Base-by-base conservation (phyloP, 2,329 filamentous ascomycete genomes). In the Septoria linicola region DNA sequence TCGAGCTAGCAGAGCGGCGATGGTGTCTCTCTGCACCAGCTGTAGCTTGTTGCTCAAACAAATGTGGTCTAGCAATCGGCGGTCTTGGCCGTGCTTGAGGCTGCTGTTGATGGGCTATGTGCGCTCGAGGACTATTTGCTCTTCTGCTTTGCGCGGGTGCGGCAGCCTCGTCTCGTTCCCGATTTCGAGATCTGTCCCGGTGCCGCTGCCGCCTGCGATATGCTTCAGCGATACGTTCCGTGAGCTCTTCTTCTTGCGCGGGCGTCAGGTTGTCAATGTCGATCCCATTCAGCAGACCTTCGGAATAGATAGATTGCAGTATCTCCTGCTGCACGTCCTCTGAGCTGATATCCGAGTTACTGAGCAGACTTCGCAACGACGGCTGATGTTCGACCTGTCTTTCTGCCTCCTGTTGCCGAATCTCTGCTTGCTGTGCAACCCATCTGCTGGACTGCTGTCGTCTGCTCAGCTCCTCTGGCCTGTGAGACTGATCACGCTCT, bases 201-300 rank as follows among this genome's bases (percentile, higher is more conserved):
- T 84, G 82, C 36, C 78, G 80, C 64, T 95, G 89, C 23, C 89
- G 79, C 55, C 88, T 80, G 51, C 88, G 78, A 65, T 95, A 96
- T 1, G 89, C 89, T 63, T 95, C 88, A 1, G 90, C 91, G 61
- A 97, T 96, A 53, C 87, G 84, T 64, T 92, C 87, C 58, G 88
- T 95, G 13, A 97, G 82, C 64, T 95, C 89, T 63, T 96, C 90
- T 66, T 96, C 89, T 63, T 90, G 88, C 41, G 76, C 82, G 13
- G 89, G 78, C 56, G 92, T 90, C 47, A 96, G 83, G 58, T 91
- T 91, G 63, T 93, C 88, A 49, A 96, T 73, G 66, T 96, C 91
- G 40, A 96, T 83, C 14, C 89, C 91, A 63, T 96, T 89, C 27
- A 96, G 71, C 16, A 96, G 73, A 0, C 92, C 90, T 65, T 96